Percentiles rank a stretch among this genome's conserved stretches.
phyloP scores from a whole-genome alignment of 345 rosid species.

The Pistacia vera region DNA sequence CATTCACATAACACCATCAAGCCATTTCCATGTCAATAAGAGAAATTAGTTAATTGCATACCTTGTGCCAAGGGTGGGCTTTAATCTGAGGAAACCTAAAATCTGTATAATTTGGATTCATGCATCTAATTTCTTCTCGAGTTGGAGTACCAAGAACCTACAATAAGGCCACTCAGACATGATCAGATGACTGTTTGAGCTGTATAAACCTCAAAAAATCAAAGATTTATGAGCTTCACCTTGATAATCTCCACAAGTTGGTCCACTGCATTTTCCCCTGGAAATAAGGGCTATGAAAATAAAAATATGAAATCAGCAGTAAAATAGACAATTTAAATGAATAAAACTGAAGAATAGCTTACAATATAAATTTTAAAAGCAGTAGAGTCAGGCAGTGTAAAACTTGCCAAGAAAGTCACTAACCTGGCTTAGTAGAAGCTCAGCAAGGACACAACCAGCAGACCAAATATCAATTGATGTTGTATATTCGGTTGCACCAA shows the following conservation, averaged over 20 bases:
- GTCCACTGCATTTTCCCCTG: conserved; percentile 84
- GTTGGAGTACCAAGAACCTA: conserved; percentile 94
- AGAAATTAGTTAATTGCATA: conserved; percentile 18
- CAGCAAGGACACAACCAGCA: conserved; percentile 91
- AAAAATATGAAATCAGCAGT: background rate
- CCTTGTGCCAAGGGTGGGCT: conserved; percentile 96
- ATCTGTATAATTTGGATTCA: conserved; percentile 86
- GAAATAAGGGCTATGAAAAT: conserved; percentile 65
- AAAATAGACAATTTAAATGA: background rate
- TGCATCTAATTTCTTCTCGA: conserved; percentile 91
- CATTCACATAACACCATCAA: conserved; percentile 4
- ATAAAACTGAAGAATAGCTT: conserved; percentile 1
- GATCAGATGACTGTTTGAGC: conserved; percentile 1
- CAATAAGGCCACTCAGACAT: conserved; percentile 23
- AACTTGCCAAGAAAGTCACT: conserved; percentile 20
- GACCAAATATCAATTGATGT: conserved; percentile 91
- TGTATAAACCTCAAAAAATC: conserved; percentile 1
- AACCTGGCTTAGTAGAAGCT: conserved; percentile 86
- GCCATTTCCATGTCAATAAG: conserved; percentile 6
- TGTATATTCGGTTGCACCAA: conserved; percentile 81
- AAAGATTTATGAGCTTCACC: conserved; percentile 33
- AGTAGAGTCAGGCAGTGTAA: background rate
- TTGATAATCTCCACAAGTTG: conserved; percentile 87
- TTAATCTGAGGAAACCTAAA: conserved; percentile 78
- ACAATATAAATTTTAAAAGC: background rate